Base-by-base conservation (phyloP, 1,284 basidiomycete species). In the Leccinum laetum region DNA sequence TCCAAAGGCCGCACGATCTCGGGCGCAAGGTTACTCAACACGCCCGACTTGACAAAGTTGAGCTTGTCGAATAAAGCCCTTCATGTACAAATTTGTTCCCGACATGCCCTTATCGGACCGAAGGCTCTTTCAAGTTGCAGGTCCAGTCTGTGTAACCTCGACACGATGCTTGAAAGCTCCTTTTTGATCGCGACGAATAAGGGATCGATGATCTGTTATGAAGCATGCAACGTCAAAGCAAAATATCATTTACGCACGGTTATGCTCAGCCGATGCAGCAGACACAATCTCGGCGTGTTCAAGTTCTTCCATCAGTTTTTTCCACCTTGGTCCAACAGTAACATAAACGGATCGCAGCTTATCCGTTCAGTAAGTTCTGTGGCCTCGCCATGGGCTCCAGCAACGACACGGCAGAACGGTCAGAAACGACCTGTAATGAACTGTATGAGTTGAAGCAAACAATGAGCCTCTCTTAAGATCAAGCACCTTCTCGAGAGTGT, bases 401-500 rank as follows among this genome's bases (percentile, higher is more conserved):
- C 16, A 98, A 79, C 4, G 87, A 87, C 4, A 87, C 86, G 1
- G 93, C 91, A 2, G 89, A 86, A 59, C 95, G 88, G 74, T 98
- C 96, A 65, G 86, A 84, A 8, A 86, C 83, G 52, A 91, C 78
- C 94, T 96, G 69, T 8, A 37, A 58, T 29, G 21, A 24, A 58
- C 9, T 9, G 37, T 39, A 64, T 53, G 46, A 52, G 64, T 1
- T 29, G 29, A 4, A 61, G 26, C 29, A 32, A 16, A 58, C 53
- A 26, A n/a, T 16, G 5, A 44, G 7, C 24, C 2, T 79, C 87
- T 92, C 80, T 98, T 98, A 71, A 96, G 78, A 72, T 87, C 89
- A 39, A 99, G 81, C 4, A 99, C 96, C 73, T 95, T 98, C 77
- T 99, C 96, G 6, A 99, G 85, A 0, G 92, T 93, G 77, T 98